These are phyloP conservation scores for Rosa hybrid DNA, from an alignment of 331 rosid genomes.

Conservation along the genomic window DNA sequence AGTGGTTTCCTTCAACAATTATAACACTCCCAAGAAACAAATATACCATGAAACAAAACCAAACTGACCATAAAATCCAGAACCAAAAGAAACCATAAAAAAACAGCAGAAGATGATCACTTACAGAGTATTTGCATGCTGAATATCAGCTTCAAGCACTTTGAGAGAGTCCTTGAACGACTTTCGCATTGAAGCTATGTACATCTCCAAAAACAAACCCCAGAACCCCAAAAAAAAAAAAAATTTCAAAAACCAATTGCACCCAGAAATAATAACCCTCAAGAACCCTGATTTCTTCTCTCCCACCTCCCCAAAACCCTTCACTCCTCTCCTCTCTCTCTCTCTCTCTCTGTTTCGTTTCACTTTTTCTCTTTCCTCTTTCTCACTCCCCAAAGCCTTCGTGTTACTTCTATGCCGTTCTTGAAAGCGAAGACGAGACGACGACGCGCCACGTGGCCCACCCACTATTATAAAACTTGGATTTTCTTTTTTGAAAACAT, in stretches of 20 bases:
- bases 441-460: constrained; percentile 61
- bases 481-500: background rate
- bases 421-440: constrained; percentile 57
- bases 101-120: constrained; percentile 18
- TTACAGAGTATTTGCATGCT: constrained; percentile 93
- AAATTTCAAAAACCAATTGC: background rate
- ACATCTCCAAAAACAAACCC: constrained; percentile 41
- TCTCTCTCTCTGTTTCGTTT: background rate
- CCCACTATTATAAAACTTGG: background rate
- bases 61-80: background rate
- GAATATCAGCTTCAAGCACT: constrained; percentile 98
- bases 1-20: background rate
- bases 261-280: background rate
- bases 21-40: background rate
- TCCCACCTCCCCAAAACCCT: constrained; percentile 26
- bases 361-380: background rate
- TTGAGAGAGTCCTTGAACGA: constrained; percentile 96
- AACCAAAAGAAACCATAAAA: background rate
- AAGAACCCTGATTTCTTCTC: constrained; percentile 35
- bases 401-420: constrained; percentile 57
- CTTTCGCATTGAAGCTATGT: constrained; percentile 87
- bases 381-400: constrained; percentile 32
- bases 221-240: background rate
- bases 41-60: background rate
- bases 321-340: constrained; percentile 3